Evolutionary conservation across 1,284 basidiomycete genomes (phyloP), one percentile per base, ranked within the genome.

Genomic region (Apiotrichum veenhuisii): DNA sequence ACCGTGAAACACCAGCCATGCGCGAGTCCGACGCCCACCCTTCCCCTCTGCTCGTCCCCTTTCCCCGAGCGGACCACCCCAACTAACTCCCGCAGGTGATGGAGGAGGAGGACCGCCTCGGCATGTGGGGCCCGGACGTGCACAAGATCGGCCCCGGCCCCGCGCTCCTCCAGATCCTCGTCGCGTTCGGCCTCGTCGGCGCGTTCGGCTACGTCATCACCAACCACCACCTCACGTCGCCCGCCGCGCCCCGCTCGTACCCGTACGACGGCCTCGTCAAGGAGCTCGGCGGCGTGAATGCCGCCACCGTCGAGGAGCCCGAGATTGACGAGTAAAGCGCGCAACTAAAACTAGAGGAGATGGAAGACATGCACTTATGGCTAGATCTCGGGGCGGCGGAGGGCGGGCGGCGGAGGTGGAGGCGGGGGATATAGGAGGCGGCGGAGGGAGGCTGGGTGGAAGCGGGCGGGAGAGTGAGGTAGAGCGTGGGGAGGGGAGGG

Each of bases 71-170:
- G n/a, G n/a, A n/a, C n/a, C n/a, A n/a, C n/a, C n/a, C n/a, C n/a
- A n/a, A 22, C 55, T 65, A n/a, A 55, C 53, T n/a, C n/a, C 8
- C 1, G 25, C 68, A 92, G 89, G 73, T 92, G 36, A 89, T 91
- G 65, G 88, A 91, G 76, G 82, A 85, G 69, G 88, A 92, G 65
- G 91, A 94, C 69, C 79, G 87, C 23, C 78, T 88, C 59, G 87
- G 87, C 45, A 89, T 93, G 87, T 93, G 89, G 89, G 87, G 88
- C 45, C 90, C 89, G 18, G 91, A 94, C 69, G 80, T 84, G 22
- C 69, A 71, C 66, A 63, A 67, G 55, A 73, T 70, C 46, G 53
- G 64, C 11, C 69, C 67, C 14, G 57, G 53, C n/a, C 60, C 59
- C 43, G 74, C 76, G 37, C 52, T 71, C 14, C 50, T 67, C 22